Conservation (phyloP, 2,329 filamentous ascomycete genomes). For the Xylariaceae sp. region DNA sequence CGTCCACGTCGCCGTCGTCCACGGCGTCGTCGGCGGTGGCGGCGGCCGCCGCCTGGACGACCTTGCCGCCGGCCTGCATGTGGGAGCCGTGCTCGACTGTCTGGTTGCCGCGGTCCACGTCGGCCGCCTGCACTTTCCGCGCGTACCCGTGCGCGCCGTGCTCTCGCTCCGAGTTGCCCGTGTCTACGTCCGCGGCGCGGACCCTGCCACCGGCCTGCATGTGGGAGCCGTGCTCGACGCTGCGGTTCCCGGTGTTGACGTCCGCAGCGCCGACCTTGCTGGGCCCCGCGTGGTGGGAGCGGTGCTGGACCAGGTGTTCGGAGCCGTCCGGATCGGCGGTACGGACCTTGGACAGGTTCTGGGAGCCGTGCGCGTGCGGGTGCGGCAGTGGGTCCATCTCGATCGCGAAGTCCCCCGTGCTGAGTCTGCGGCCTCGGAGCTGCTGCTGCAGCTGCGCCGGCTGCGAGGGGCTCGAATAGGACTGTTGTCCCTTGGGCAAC, state of each 20-base stretch:
- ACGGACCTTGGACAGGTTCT: too few species aligned
- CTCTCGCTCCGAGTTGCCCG: conserved; percentile 7
- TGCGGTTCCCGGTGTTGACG: background rate
- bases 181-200: conserved; percentile 5
- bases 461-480: too few species aligned
- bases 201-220: conserved; percentile 11
- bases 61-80: background rate
- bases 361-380: too few species aligned
- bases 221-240: conserved; percentile 6
- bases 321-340: background rate
- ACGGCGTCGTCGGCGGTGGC: too few species aligned
- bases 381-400: too few species aligned
- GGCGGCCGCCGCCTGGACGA: too few species aligned
- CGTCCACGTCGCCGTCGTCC: too few species aligned
- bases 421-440: too few species aligned
- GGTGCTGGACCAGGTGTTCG: background rate
- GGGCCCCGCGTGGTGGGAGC: background rate
- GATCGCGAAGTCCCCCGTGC: too few species aligned
- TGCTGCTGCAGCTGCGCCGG: too few species aligned
- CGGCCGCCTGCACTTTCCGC: conserved; percentile 1
- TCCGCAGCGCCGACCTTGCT: conserved; percentile 7
- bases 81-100: background rate
- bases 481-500: conserved; percentile 11
- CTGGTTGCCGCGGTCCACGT: conserved; percentile 5
- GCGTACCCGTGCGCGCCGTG: background rate